Conservation (phyloP, 2,329 filamentous ascomycete genomes). For the Neofusicoccum sp. region DNA sequence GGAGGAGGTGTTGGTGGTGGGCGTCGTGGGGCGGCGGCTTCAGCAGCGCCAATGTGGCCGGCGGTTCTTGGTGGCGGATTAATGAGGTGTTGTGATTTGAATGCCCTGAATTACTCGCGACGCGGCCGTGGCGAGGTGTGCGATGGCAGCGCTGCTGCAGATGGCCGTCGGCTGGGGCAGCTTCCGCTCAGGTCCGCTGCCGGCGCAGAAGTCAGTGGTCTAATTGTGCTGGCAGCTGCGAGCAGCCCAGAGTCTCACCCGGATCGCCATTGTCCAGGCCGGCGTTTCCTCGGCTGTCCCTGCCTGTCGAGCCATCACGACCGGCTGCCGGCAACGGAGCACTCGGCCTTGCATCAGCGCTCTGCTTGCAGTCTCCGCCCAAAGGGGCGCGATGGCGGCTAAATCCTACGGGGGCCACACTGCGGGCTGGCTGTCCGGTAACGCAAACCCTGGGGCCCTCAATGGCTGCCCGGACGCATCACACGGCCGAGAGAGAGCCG, state of each 20-base stretch:
- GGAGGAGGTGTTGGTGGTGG: not conserved
- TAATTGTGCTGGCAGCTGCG: not conserved
- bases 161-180: too few species aligned
- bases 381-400: too few species aligned
- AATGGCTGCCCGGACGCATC: not conserved
- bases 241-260: not conserved
- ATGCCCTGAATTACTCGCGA: not conserved
- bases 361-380: too few species aligned
- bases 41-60: conserved; percentile 18
- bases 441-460: too few species aligned
- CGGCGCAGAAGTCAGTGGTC: not conserved
- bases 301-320: too few species aligned
- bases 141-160: not conserved
- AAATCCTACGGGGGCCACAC: too few species aligned
- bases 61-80: conserved; percentile 17
- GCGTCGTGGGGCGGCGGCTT: conserved; percentile 4
- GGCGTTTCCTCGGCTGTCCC: not conserved
- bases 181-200: not conserved
- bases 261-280: not conserved
- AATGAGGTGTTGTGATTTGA: conserved; percentile 17
- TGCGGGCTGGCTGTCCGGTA: too few species aligned
- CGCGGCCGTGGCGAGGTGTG: not conserved
- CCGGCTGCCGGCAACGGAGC: too few species aligned
- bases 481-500: not conserved
- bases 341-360: too few species aligned